Conservation (phyloP, 169 alveolate genomes). For the Plasmodium malariae region DNA sequence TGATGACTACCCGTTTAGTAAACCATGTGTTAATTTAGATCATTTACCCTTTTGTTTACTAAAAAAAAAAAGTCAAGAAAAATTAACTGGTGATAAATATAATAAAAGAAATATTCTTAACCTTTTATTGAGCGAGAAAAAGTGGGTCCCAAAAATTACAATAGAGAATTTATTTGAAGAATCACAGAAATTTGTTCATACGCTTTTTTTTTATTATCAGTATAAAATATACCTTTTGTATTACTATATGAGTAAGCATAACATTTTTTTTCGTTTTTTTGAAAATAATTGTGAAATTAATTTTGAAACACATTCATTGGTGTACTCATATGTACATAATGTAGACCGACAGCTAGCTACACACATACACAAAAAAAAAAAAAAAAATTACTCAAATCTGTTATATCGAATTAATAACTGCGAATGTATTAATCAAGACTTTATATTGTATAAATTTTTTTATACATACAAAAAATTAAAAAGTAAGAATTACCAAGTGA, state of each 20-base stretch:
- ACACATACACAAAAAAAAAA: constrained; percentile 6
- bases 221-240: constrained; percentile 60
- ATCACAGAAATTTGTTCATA: constrained; percentile 45
- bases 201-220: constrained; percentile 65
- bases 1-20: constrained; percentile 71
- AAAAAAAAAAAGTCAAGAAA: constrained; percentile 23
- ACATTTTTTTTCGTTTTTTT: constrained; percentile 36
- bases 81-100: constrained; percentile 63
- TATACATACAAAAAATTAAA: constrained; percentile 54
- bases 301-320: constrained; percentile 7
- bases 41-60: constrained; percentile 41
- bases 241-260: constrained; percentile 64
- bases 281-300: constrained; percentile 6
- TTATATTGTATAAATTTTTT: constrained; percentile 60
- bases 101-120: constrained; percentile 55
- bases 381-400: constrained; percentile 58
- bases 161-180: constrained; percentile 57
- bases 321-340: constrained; percentile 32
- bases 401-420: constrained; percentile 46
- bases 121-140: constrained; percentile 13
- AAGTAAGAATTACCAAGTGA: not conserved
- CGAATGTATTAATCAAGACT: constrained; percentile 58
- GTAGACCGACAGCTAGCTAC: constrained; percentile 44
- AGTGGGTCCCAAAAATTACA: constrained; percentile 70
- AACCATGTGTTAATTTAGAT: constrained; percentile 39